Base-by-base conservation (phyloP, 441 rosid genomes). In the Heliophila coronopifolia region DNA sequence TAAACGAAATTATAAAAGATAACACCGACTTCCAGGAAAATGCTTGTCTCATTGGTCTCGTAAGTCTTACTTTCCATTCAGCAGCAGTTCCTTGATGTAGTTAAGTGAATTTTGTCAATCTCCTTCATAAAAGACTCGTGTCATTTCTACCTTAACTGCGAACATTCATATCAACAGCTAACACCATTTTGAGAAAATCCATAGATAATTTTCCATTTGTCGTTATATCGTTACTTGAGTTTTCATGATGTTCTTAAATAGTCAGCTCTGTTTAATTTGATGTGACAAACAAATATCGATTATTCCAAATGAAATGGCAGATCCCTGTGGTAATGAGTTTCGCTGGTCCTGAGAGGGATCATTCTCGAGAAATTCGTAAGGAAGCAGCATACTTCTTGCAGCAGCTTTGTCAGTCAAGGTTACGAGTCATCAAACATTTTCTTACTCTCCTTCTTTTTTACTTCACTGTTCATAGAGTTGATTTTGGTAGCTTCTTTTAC, bases 341-440 rank as follows among this genome's bases (percentile, higher is more conserved):
- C 66, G 84, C 96, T 39, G 76, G 67, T 35, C 83, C 91, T 50
- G 94, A 80, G 78, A 43, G 54, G 54, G 69, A 58, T n/a, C 82
- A 76, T 54, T 76, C 88, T 14, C 84, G 85, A 50, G 99, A 93
- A 69, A 73, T 93, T 52, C 86, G 97, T 40, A 86, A 80, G 80
- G 96, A 89, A 66, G 96, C 97, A 56, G 96, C 93, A 16, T 82
- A 71, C 73, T 89, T 89, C 69, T 71, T 89, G 68, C 94, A 82
- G 82, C 96, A 89, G 76, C 94, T 93, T 57, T 93, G 99, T 65
- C 95, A 81, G 58, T 93, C 97, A 70, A 89, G 97, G 99, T 93
- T 53, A 49, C 28, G 27, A 46, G 35, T 59, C 59, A 18, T 54
- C 44, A 43, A 20, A 36, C 48, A 43, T 32, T 47, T 35, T 59